These are phyloP conservation scores for Trametes polyzona DNA, from an alignment of 1,284 basidiomycete species.

Conservation along the genomic window DNA sequence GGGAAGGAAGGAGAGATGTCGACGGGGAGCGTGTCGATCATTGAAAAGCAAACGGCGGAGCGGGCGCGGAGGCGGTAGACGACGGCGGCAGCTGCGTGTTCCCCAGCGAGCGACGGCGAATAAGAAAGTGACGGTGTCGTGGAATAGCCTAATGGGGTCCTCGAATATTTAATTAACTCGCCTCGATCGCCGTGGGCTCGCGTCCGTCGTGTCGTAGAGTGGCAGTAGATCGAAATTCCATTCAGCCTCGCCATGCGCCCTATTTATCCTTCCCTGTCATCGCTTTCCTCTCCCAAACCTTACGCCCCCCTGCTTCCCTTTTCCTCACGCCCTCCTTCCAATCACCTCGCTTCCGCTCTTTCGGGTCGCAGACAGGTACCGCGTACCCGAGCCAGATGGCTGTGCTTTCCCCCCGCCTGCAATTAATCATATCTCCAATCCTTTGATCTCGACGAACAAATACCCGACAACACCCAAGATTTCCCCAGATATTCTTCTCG, in stretches of 20 bases:
- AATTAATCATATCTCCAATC: slow-evolving; percentile 30
- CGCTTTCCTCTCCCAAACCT: slow-evolving; percentile 25
- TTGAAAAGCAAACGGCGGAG: slow-evolving; percentile 25
- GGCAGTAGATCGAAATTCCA: slow-evolving; percentile 29
- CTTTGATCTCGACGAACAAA: slow-evolving; percentile 21
- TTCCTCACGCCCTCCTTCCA: slow-evolving; percentile 24
- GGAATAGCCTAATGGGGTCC: slow-evolving; percentile 10
- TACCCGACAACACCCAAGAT: slow-evolving; percentile 16
- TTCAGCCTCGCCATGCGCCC: slow-evolving; percentile 22
- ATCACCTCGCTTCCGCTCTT: slow-evolving; percentile 25
- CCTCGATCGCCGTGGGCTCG: slow-evolving; percentile 23
- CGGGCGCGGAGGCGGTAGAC: slow-evolving; percentile 28
- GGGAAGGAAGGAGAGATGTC: slow-evolving; percentile 36
- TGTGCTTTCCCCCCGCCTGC: slow-evolving; percentile 24
- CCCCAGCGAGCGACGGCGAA: slow-evolving; percentile 16
- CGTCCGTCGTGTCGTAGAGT: slow-evolving; percentile 25
- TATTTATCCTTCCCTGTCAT: slow-evolving; percentile 30
- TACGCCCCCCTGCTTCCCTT: slow-evolving; percentile 24
- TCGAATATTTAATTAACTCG: slow-evolving; percentile 15
- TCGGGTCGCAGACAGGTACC: slow-evolving; percentile 25
- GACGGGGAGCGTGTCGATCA: slow-evolving; percentile 39
- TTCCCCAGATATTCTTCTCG: slow-evolving; percentile 12
- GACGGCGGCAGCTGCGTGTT: slow-evolving; percentile 7
- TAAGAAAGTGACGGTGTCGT: slow-evolving; percentile 3
- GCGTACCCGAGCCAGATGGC: slow-evolving; percentile 25